phyloP scores from a whole-genome alignment of 345 rosid genomes.

The Orychophragmus violaceus region DNA sequence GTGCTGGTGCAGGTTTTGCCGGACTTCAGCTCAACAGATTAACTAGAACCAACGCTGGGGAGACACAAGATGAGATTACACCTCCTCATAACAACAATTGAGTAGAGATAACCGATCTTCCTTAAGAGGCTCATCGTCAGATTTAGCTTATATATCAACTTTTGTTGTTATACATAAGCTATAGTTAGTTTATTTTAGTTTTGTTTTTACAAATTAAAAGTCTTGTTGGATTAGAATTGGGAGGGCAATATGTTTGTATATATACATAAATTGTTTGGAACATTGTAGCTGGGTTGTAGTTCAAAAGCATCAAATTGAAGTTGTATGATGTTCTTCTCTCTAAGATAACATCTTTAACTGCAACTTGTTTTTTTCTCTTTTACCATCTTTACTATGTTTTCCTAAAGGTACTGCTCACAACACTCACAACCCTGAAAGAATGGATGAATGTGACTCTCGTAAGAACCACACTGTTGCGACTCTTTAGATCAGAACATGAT shows the following conservation, averaged over 20 bases:
- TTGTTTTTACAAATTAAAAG: not conserved
- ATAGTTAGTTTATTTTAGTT: not conserved
- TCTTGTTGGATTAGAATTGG: not conserved
- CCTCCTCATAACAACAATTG: conserved; percentile 22
- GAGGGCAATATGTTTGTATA: not conserved
- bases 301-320: conserved; percentile 59
- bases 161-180: not conserved
- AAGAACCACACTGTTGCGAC: too few relatives aligned
- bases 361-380: too few relatives aligned
- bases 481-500: too few relatives aligned
- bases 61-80: conserved; percentile 20
- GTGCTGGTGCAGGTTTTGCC: conserved; percentile 18
- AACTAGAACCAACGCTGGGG: conserved; percentile 26
- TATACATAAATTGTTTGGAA: not conserved
- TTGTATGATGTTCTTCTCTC: conserved; percentile 41
- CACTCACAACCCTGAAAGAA: conserved; percentile 68
- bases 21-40: conserved; percentile 23
- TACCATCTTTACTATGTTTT: not conserved
- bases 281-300: not conserved
- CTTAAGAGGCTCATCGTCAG: too few relatives aligned
- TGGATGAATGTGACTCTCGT: conserved; percentile 76
- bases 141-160: too few relatives aligned
- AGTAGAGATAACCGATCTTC: not conserved
- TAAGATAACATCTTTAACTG: too few relatives aligned
- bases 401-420: conserved; percentile 82